phyloP scores from a whole-genome alignment of 495 filamentous ascomycete genomes.

The Pyrenula aspistea region DNA sequence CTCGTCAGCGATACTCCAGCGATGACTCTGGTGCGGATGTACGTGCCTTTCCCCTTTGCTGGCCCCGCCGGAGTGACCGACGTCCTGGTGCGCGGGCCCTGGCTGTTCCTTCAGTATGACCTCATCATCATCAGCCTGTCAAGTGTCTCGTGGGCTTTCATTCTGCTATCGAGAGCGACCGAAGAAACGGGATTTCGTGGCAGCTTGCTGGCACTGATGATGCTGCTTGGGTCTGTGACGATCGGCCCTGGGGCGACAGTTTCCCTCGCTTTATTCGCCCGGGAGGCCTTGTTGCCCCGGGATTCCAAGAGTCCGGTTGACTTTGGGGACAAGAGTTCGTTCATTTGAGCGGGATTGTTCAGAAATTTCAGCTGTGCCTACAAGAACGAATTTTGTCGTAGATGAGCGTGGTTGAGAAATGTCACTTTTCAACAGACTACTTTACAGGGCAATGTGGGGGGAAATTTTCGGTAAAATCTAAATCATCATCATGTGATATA shows the following conservation, averaged over 20 bases:
- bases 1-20: neutral
- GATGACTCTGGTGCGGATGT: neutral
- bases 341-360: too few relatives aligned
- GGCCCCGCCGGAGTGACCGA: neutral
- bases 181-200: neutral
- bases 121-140: constrained; percentile 10
- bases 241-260: neutral
- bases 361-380: too few relatives aligned
- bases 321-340: too few relatives aligned
- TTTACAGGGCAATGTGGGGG: too few relatives aligned
- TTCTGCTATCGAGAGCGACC: neutral
- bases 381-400: too few relatives aligned
- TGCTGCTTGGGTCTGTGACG: neutral
- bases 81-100: constrained; percentile 6
- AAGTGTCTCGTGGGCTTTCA: constrained; percentile 11
- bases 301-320: too few relatives aligned
- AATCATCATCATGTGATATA: too few relatives aligned
- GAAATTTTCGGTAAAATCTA: too few relatives aligned
- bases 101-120: constrained; percentile 13
- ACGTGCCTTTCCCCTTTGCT: neutral
- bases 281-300: neutral
- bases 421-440: too few relatives aligned
- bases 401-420: too few relatives aligned
- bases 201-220: neutral
- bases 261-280: neutral